A percentile compares a stretch with the other conserved stretches of the same genome.
Conservation (phyloP, 2,329 filamentous ascomycete genomes). For the Xylariaceae sp. region DNA sequence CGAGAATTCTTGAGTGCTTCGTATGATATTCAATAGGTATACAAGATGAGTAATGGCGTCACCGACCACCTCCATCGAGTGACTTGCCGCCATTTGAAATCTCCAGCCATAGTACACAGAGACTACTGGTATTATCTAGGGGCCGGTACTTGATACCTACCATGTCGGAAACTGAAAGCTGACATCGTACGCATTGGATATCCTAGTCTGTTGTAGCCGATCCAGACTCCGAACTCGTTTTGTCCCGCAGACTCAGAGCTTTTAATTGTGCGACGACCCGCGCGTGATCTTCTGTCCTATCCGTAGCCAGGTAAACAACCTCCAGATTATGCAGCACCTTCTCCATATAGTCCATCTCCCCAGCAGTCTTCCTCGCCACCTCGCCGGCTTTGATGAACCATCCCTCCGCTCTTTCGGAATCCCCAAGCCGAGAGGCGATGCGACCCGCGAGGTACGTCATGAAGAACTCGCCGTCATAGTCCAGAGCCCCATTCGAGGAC, state of each 20-base stretch:
- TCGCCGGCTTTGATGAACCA: slow-evolving; percentile 11
- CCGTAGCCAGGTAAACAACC: slow-evolving; percentile 10
- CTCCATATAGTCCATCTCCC: slow-evolving; percentile 6
- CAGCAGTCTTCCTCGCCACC: slow-evolving; percentile 3
- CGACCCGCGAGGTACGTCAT: slow-evolving; percentile 12
- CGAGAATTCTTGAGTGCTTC: too few species aligned
- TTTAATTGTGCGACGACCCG: slow-evolving; percentile 7
- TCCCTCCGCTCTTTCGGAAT: slow-evolving; percentile 12
- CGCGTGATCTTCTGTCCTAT: slow-evolving; percentile 6
- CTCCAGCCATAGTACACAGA: too few species aligned
- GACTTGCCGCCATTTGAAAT: too few species aligned
- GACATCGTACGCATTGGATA: too few species aligned
- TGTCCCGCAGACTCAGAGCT: not conserved
- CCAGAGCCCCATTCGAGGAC: not conserved
- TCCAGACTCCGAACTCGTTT: too few species aligned
- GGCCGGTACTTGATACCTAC: too few species aligned
- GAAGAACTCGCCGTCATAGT: slow-evolving; percentile 8
- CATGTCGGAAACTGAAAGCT: too few species aligned
- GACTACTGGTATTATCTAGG: too few species aligned
- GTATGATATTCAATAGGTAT: too few species aligned
- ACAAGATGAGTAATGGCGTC: too few species aligned
- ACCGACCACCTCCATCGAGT: too few species aligned
- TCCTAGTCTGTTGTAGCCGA: too few species aligned
- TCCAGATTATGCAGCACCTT: slow-evolving; percentile 12
- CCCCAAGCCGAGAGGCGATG: slow-evolving; percentile 11